Percentiles rank a stretch among this genome's conserved stretches.
Evolutionary conservation across 1,284 basidiomycete genomes (phyloP).

Genomic region (Nidula niveotomentosa): DNA sequence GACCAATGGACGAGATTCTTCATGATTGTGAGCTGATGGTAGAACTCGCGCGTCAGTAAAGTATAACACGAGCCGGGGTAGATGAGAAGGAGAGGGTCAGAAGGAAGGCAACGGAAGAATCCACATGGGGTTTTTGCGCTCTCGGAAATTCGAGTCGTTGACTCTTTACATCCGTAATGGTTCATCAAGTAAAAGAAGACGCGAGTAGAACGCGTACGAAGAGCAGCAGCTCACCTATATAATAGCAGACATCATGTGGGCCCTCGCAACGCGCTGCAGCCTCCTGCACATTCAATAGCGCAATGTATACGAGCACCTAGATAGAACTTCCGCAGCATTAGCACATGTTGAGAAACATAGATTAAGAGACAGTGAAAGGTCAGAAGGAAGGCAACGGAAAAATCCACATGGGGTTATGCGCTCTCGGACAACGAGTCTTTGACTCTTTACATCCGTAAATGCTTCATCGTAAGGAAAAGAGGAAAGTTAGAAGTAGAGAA

Average conservation of each 20-base stretch:
- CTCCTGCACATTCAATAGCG: neutral
- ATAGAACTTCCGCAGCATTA: neutral
- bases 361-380: conserved; percentile 1
- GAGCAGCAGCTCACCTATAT: neutral
- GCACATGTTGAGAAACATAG: conserved; percentile 2
- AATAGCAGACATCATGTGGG: neutral
- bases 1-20: neutral
- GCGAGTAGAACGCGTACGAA: neutral
- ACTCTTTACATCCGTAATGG: conserved; percentile 44
- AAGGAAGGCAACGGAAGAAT: conserved; percentile 54
- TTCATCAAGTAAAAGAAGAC: conserved; percentile 29
- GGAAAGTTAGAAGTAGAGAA: neutral
- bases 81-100: conserved; percentile 25
- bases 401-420: conserved; percentile 25
- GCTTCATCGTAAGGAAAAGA: conserved; percentile 31
- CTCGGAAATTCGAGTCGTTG: conserved; percentile 36
- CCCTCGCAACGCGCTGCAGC: neutral
- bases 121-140: conserved; percentile 46
- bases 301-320: neutral
- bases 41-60: neutral
- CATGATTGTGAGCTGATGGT: neutral
- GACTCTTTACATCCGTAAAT: conserved; percentile 63
- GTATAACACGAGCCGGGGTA: neutral
- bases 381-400: conserved; percentile 31
- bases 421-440: conserved; percentile 18